These are phyloP conservation scores for Globisporangium nodosum DNA, from an alignment of 352 stramenopile genomes.

Conservation along the genomic window DNA sequence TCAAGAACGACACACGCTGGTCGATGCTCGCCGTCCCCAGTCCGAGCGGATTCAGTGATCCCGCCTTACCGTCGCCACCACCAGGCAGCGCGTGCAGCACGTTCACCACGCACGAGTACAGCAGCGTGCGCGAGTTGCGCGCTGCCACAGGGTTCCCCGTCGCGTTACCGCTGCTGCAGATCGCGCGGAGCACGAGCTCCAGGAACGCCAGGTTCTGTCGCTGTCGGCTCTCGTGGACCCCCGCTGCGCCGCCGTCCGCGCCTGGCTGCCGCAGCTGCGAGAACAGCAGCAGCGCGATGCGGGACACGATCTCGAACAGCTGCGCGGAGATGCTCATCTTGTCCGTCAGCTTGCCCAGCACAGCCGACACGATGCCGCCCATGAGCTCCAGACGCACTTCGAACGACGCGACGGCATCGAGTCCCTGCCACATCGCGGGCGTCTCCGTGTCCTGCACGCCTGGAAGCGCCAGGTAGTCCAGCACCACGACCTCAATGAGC, in stretches of 20 bases:
- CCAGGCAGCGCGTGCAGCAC: slow-evolving; percentile 40
- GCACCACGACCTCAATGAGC: slow-evolving; percentile 70
- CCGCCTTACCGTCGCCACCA: slow-evolving; percentile 5
- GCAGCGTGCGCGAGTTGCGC: slow-evolving; percentile 68
- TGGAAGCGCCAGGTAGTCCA: slow-evolving; percentile 60
- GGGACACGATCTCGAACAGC: slow-evolving; percentile 71
- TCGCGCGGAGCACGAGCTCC: slow-evolving; percentile 58
- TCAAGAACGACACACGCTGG: slow-evolving; percentile 25
- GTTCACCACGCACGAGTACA: slow-evolving; percentile 78
- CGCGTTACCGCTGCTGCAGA: slow-evolving; percentile 48
- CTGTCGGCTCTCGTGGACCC: slow-evolving; percentile 13
- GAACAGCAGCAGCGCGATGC: slow-evolving; percentile 57
- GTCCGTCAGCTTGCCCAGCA: slow-evolving; percentile 61
- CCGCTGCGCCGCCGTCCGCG: slow-evolving; percentile 2
- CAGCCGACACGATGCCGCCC: slow-evolving; percentile 50
- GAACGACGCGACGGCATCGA: slow-evolving; percentile 44
- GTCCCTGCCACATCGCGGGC: slow-evolving; percentile 52
- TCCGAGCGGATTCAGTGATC: slow-evolving; percentile 8
- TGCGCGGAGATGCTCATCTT: slow-evolving; percentile 48
- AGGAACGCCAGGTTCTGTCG: slow-evolving; percentile 45
- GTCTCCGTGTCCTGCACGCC: slow-evolving; percentile 29
- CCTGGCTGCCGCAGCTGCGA: slow-evolving; percentile 34
- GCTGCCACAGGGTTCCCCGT: slow-evolving; percentile 68
- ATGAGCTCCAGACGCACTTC: slow-evolving; percentile 61
- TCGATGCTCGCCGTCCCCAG: neutral